Evolutionary conservation across 2,329 filamentous ascomycete species (phyloP).

Genomic region (Tolypocladium nubicola): DNA sequence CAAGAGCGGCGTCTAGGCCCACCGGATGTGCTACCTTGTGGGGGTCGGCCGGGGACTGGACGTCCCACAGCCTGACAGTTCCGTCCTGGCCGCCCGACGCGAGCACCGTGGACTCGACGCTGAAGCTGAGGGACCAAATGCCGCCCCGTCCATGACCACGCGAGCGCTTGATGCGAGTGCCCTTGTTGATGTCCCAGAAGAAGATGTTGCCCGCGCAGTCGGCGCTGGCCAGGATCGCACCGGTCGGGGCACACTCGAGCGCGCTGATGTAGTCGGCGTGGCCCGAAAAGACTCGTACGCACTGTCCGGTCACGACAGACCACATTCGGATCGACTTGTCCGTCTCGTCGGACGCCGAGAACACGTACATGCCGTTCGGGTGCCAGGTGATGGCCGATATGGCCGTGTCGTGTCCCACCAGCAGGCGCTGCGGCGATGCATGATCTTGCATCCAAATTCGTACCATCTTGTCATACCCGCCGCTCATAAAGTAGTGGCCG

Average conservation of each 20-base stretch:
- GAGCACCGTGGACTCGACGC: slow-evolving; percentile 81
- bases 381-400: slow-evolving; percentile 93
- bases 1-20: slow-evolving; percentile 29
- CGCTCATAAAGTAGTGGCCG: slow-evolving; percentile 88
- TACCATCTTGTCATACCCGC: slow-evolving; percentile 80
- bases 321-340: slow-evolving; percentile 96
- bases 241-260: slow-evolving; percentile 76
- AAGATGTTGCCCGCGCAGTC: slow-evolving; percentile 84
- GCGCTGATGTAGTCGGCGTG: slow-evolving; percentile 82
- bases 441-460: slow-evolving; percentile 90
- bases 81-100: slow-evolving; percentile 86
- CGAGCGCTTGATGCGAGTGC: slow-evolving; percentile 80
- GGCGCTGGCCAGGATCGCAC: slow-evolving; percentile 82
- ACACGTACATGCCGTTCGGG: slow-evolving; percentile 85
- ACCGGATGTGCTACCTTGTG: slow-evolving; percentile 42
- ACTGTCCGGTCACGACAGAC: slow-evolving; percentile 78
- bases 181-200: slow-evolving; percentile 88
- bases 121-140: slow-evolving; percentile 89
- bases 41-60: slow-evolving; percentile 59
- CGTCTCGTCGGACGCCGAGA: slow-evolving; percentile 76
- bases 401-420: slow-evolving; percentile 86
- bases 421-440: slow-evolving; percentile 75
- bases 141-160: slow-evolving; percentile 88
- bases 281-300: slow-evolving; percentile 84
- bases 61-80: slow-evolving; percentile 91